Base-by-base conservation (phyloP, 352 stramenopile species). In the Pythium pectinolyticum region DNA sequence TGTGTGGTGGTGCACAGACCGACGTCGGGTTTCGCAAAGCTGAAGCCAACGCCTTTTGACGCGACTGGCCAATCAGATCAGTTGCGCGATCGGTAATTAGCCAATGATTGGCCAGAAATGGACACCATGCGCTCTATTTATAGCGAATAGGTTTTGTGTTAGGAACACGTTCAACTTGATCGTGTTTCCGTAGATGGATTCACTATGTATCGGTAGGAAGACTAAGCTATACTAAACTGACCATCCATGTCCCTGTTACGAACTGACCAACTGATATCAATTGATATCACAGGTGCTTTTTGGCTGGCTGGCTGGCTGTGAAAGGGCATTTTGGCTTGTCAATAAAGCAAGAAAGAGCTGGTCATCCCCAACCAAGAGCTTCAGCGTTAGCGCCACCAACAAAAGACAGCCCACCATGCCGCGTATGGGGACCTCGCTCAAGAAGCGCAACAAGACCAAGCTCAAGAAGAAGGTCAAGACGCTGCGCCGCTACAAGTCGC, bases 401-500 rank as follows among this genome's bases (percentile, higher is more conserved):
- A 39, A 8, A 14, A 39, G 8, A 39, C 11, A 25, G 5, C 7
- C 27, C 7, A 75, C 10, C n/a, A 86, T 86, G 78, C 58, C 61
- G 19, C 70, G 77, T 10, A 59, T 76, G 25, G 82, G 82, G 9
- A 78, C 73, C 51, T 78, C 67, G 52, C 84, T 92, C 69, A 89
- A 89, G 70, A 69, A 76, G 67, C 80, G 80, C 69, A 70, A 68
- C 37, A 90, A 94, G 67, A 71, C 80, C 34, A 85, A 85, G 57
- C 68, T 85, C 39, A 83, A 60, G 60, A 79, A 80, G 64, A 88
- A 90, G 40, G 72, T 78, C 56, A 92, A 92, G 73, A 78, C 81
- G 53, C 73, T 84, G 56, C 80, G 80, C 56, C 84, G 84, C 66
- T 93, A 88, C 63, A 89, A 88, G 70, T 84, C 66, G 51, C 75